Evolutionary conservation across 192 early-diverging fungal species (phyloP), one percentile per base, ranked within the genome.

Genomic region (Rhizoclosmatium globosum): DNA sequence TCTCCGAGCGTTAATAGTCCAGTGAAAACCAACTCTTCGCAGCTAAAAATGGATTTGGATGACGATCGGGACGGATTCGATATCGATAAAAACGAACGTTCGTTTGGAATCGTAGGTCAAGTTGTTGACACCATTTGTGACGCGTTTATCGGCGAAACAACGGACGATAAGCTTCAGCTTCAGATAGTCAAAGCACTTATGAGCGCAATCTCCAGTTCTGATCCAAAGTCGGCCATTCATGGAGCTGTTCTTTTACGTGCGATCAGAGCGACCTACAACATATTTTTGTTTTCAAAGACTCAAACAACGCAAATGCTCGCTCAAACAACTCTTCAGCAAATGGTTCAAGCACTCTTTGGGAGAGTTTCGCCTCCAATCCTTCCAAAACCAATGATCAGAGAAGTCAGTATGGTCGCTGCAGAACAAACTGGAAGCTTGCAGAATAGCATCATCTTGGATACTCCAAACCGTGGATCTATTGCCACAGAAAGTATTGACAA

Each of bases 151-250:
- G 66, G 66, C 86, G 94, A 95, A 71, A 81, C 84, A 46, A 95
- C 93, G 0, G 93, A 93, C 67, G 95, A 96, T 38, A 93, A 91
- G 70, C 91, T 98, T 9, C 95, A 97, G 81, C 73, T 97, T 73
- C 96, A 98, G 78, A 93, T 98, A 9, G 90, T 97, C 66, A 96
- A 96, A 84, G 96, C 96, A 1, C 84, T 98, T 45, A 86, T 94
- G 67, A 94, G 93, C 13, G 93, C 95, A 60, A 90, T 95, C 17
- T 94, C 93, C 38, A 90, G 89, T 3, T 85, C 89, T 6, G 86
- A 85, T 44, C 83, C 88, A 41, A 66, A 66, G 31, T 83, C 82
- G 19, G 90, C 89, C 3, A 84, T 97, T 57, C 92, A 95, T 76
- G 91, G 93, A 44, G 87, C 90, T 41, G 82, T 93, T 4, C 83